Evolutionary conservation across 805 yeast genomes (phyloP), one percentile per base, ranked within the genome.

Genomic region (Saturnispora sekii): DNA sequence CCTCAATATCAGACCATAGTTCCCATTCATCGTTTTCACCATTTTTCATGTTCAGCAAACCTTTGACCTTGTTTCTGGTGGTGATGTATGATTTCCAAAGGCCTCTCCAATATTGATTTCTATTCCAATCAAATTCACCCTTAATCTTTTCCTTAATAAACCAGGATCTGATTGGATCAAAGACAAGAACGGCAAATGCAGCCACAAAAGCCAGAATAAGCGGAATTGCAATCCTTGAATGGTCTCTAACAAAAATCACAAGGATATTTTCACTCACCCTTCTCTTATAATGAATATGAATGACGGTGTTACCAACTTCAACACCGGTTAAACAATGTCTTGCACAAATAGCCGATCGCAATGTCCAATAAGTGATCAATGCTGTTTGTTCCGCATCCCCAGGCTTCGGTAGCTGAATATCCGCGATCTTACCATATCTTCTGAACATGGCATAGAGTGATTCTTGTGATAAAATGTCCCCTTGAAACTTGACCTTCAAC

Each of bases 161-260:
- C 62, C 79, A 82, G 51, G 83, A 81, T 59, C 98, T 75, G 37
- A 93, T 85, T 1, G 98, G 98, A 54, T 93, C 98, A 62, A 93
- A 93, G 36, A 93, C 73, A 30, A 84, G 58, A 37, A 88, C 95
- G 0, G 97, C 94, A 2, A 81, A 49, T 3, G 86, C 82, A 3
- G 97, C 89, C 10, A 87, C 50, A 1, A 88, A 45, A 0, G 96
- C 96, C 35, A 93, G 62, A 5, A 87, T 54, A 6, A 84, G 62
- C 0, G 98, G 98, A 21, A 90, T 69, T 1, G 90, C 76, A 44
- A 93, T 81, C 54, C 89, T 75, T 33, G 93, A 81, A 59, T 93
- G 98, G 52, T 76, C 77, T 11, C 75, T 63, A 32, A 88, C 69
- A 59, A 80, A 75, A 12, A 77, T 76, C 7, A 71, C 62, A 3